Conservation (phyloP, 2,329 filamentous ascomycete genomes). For the Sclerotinia minor region DNA sequence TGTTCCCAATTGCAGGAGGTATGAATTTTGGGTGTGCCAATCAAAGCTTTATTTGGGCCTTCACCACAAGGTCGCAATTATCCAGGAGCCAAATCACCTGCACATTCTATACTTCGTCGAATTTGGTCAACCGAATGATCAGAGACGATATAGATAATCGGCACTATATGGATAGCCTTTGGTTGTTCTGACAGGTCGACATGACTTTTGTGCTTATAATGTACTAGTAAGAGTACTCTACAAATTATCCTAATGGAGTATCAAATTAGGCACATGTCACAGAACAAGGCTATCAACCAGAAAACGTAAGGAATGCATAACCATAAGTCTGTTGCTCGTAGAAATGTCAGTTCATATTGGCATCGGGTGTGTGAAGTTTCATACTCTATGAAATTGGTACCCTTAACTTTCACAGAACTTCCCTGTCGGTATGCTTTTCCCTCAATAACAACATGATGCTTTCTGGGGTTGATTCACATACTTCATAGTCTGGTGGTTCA, state of each 20-base stretch:
- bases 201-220: slow-evolving; percentile 29
- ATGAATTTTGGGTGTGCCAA: slow-evolving; percentile 30
- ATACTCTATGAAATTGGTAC: slow-evolving; percentile 30
- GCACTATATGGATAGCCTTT: slow-evolving; percentile 22
- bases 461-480: slow-evolving; percentile 30
- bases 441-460: slow-evolving; percentile 29
- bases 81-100: slow-evolving; percentile 30
- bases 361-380: background rate
- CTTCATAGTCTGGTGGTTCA: slow-evolving; percentile 28
- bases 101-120: slow-evolving; percentile 31
- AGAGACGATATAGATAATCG: slow-evolving; percentile 5
- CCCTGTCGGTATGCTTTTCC: slow-evolving; percentile 29
- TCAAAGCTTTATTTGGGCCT: slow-evolving; percentile 21
- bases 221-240: slow-evolving; percentile 28
- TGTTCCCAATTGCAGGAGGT: slow-evolving; percentile 30
- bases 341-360: background rate
- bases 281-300: slow-evolving; percentile 8
- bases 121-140: slow-evolving; percentile 33
- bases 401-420: slow-evolving; percentile 21
- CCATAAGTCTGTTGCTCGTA: slow-evolving; percentile 26
- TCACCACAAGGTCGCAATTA: slow-evolving; percentile 26
- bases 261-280: background rate
- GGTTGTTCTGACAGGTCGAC: slow-evolving; percentile 20
- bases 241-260: slow-evolving; percentile 26
- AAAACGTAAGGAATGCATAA: slow-evolving; percentile 34